A percentile compares a stretch with the other conserved stretches of the same genome.
Conservation (phyloP, 1,284 basidiomycete species). For the Trichosporon coremiiforme region DNA sequence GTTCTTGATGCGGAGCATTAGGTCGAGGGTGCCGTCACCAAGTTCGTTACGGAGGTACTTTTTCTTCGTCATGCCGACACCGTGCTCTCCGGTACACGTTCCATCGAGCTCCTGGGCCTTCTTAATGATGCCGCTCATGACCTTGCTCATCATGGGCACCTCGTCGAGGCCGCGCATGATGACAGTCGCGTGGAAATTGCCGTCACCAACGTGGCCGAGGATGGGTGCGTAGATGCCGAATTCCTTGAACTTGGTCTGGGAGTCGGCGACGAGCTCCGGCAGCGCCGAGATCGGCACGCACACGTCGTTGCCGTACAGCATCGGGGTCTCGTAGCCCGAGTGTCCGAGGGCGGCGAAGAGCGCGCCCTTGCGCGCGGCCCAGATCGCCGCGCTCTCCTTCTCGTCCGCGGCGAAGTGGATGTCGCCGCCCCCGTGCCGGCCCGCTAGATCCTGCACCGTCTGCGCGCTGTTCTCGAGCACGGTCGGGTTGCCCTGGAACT, state of each 20-base stretch:
- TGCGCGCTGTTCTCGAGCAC: slow-evolving; percentile 58
- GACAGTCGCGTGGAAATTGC: slow-evolving; percentile 57
- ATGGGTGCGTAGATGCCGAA: slow-evolving; percentile 62
- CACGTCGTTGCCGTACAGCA: slow-evolving; percentile 76
- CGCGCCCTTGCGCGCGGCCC: slow-evolving; percentile 80
- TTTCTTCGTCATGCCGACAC: slow-evolving; percentile 74
- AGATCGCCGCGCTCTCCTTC: slow-evolving; percentile 71
- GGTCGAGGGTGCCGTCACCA: slow-evolving; percentile 69
- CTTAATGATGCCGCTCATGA: slow-evolving; percentile 24
- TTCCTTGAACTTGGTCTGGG: slow-evolving; percentile 69
- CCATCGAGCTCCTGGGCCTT: slow-evolving; percentile 51
- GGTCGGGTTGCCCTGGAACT: slow-evolving; percentile 68
- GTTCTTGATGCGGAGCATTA: slow-evolving; percentile 74
- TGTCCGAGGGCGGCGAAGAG: slow-evolving; percentile 67
- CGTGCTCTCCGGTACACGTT: slow-evolving; percentile 68
- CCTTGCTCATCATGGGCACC: slow-evolving; percentile 21
- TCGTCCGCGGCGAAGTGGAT: slow-evolving; percentile 69
- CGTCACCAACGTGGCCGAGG: slow-evolving; percentile 78
- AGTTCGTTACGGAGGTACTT: slow-evolving; percentile 67
- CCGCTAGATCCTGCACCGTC: slow-evolving; percentile 64
- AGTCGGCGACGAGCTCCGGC: slow-evolving; percentile 71
- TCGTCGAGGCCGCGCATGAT: slow-evolving; percentile 30
- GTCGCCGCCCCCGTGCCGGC: slow-evolving; percentile 67
- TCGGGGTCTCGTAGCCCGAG: slow-evolving; percentile 45
- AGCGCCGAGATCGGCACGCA: slow-evolving; percentile 78